A percentile compares a stretch with the other conserved stretches of the same genome.
Conservation (phyloP, 306 rosid genomes). For the Abrus pulchellus region DNA sequence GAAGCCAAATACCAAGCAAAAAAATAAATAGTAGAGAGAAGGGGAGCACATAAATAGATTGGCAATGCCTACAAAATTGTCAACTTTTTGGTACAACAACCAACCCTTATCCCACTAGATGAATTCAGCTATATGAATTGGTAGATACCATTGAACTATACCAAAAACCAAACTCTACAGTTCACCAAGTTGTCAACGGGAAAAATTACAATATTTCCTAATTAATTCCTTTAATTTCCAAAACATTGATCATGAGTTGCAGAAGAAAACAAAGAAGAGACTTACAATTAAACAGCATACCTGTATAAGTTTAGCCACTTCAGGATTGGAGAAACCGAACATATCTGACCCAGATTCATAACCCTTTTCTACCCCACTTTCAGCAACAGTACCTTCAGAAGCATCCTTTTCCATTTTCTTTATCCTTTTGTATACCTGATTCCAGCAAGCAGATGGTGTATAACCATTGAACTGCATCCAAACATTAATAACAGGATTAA, state of each 20-base stretch:
- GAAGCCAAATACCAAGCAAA: not conserved
- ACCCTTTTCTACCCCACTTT: conserved; percentile 55
- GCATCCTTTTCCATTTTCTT: conserved; percentile 59
- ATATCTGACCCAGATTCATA: conserved; percentile 84
- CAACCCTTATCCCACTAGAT: not conserved
- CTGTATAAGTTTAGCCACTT: conserved; percentile 83
- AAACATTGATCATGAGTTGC: conserved; percentile 28
- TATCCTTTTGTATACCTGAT: conserved; percentile 78
- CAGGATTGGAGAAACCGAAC: conserved; percentile 92
- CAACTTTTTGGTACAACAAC: conserved; percentile 27
- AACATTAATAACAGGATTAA: conserved; percentile 28
- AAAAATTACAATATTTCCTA: conserved; percentile 15
- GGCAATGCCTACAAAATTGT: conserved; percentile 33
- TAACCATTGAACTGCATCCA: conserved; percentile 74
- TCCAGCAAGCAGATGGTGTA: conserved; percentile 95
- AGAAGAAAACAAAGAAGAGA: conserved; percentile 32
- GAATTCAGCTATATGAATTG: not conserved
- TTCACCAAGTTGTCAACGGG: conserved; percentile 11
- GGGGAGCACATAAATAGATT: not conserved
- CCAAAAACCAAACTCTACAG: conserved; percentile 24
- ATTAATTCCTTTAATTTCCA: conserved; percentile 30
- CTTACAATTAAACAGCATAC: conserved; percentile 53
- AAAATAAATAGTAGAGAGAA: not conserved
- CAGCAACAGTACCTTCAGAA: conserved; percentile 64
- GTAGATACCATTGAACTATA: conserved; percentile 18